A percentile compares a stretch with the other conserved stretches of the same genome.
Evolutionary conservation across 495 filamentous ascomycete genomes (phyloP).

Genomic region (Aspergillus campestris): DNA sequence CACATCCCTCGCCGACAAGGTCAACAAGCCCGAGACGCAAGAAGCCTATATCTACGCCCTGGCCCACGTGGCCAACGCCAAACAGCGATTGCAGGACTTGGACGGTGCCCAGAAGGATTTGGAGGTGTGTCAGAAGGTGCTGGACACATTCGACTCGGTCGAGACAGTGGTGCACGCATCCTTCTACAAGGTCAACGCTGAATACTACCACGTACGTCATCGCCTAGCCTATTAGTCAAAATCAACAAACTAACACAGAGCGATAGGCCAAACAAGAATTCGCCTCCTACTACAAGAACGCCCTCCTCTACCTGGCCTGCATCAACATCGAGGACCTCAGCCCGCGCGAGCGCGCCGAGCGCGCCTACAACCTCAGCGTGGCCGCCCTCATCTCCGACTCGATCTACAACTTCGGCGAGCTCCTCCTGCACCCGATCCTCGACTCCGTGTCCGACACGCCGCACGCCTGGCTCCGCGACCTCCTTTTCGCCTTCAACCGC

Average conservation of each 20-base stretch:
- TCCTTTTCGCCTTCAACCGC: constrained; percentile 95
- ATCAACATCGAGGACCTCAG: constrained; percentile 71
- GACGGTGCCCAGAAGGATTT: constrained; percentile 76
- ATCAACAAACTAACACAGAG: background rate
- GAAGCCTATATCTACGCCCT: constrained; percentile 94
- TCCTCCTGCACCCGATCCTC: constrained; percentile 93
- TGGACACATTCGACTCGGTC: constrained; percentile 89
- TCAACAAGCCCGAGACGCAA: constrained; percentile 86
- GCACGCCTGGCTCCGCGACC: constrained; percentile 78
- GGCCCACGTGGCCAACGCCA: constrained; percentile 81
- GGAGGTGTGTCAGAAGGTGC: constrained; percentile 74
- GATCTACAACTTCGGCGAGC: constrained; percentile 99
- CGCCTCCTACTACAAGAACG: constrained; percentile 91
- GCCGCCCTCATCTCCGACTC: constrained; percentile 86
- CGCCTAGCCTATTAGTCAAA: background rate
- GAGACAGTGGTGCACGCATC: constrained; percentile 94
- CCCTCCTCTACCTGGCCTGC: constrained; percentile 96
- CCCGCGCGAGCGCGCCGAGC: constrained; percentile 59
- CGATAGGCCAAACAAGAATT: constrained; percentile 75
- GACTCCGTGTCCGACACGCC: constrained; percentile 62
- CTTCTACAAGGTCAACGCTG: constrained; percentile 92
- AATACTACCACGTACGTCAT: constrained; percentile 71
- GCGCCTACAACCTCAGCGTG: constrained; percentile 87
- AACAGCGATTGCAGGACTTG: constrained; percentile 66
- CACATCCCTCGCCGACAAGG: constrained; percentile 71